These are phyloP conservation scores for Emergomyces orientalis DNA, from an alignment of 2,329 filamentous ascomycete species.

Conservation along the genomic window DNA sequence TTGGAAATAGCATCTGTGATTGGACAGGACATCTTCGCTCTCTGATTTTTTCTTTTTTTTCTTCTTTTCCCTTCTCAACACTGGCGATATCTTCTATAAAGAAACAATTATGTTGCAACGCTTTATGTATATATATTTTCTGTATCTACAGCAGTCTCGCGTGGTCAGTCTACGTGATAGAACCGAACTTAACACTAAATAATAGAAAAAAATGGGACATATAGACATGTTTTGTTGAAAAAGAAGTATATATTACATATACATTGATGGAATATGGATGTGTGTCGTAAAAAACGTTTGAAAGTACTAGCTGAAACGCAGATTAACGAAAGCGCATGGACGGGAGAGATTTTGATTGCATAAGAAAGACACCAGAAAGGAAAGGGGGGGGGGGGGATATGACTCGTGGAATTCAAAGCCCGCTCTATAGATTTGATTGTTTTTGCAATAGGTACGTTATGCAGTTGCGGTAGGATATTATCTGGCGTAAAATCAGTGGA, in stretches of 20 bases:
- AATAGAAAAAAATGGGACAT: no score
- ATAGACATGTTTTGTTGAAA: no score
- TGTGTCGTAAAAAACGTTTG: no score
- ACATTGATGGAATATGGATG: neutral
- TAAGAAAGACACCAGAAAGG: neutral
- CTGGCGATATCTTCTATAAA: neutral
- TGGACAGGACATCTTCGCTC: neutral
- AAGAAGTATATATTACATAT: no score
- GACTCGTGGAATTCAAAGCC: neutral
- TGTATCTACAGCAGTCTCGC: neutral
- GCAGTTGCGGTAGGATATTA: neutral
- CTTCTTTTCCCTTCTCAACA: neutral
- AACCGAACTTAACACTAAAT: no score
- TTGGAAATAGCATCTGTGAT: neutral
- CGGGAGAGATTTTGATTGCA: neutral
- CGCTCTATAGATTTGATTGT: neutral
- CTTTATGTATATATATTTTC: neutral
- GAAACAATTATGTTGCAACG: neutral
- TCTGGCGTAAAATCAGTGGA: neutral
- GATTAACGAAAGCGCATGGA: neutral
- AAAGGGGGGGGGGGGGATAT: no score
- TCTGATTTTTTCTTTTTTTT: neutral
- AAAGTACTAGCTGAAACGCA: no score
- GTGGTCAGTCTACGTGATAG: neutral
- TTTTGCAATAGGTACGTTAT: neutral